phyloP scores from a whole-genome alignment of 2,329 filamentous ascomycete species.

The Aspergillus ochraceus region DNA sequence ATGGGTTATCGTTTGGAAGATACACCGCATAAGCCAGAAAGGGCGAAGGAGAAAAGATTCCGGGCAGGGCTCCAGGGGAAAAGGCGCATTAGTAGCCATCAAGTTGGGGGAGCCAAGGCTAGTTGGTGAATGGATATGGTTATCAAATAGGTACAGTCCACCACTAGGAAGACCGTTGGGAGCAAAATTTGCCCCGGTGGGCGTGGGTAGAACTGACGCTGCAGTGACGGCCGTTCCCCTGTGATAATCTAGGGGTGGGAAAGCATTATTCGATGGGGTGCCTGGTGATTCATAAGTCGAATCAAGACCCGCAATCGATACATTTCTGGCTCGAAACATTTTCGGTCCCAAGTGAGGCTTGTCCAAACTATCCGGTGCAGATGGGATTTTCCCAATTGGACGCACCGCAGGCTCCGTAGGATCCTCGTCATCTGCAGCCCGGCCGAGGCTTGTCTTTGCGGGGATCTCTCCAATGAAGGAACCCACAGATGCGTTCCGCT shows the following conservation, averaged over 20 bases:
- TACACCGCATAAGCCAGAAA: conserved; percentile 95
- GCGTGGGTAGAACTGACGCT: conserved; percentile 67
- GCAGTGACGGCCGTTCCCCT: conserved; percentile 50
- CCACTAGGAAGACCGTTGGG: conserved; percentile 59
- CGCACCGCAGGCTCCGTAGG: conserved; percentile 30
- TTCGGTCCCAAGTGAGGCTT: conserved; percentile 72
- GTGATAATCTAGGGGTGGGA: conserved; percentile 51
- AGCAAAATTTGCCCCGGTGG: conserved; percentile 62
- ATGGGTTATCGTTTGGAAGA: conserved; percentile 90
- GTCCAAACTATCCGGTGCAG: conserved; percentile 48
- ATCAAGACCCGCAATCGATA: conserved; percentile 64
- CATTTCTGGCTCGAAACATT: conserved; percentile 71
- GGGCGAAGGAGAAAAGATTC: conserved; percentile 85
- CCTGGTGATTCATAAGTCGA: conserved; percentile 67
- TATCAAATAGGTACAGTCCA: conserved; percentile 80
- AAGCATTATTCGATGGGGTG: conserved; percentile 71
- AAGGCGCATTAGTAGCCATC: conserved; percentile 64
- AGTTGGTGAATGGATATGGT: conserved; percentile 69
- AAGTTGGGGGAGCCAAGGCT: conserved; percentile 66
- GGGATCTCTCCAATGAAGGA: conserved; percentile 42
- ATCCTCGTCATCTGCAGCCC: conserved; percentile 44
- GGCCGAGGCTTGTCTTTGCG: conserved; percentile 42
- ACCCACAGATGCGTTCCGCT: conserved; percentile 34
- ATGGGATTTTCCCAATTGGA: conserved; percentile 40
- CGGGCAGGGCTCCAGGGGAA: conserved; percentile 86